These are phyloP conservation scores for Mollisiaceae sp. DNA, from an alignment of 2,329 filamentous ascomycete species.

Conservation along the genomic window DNA sequence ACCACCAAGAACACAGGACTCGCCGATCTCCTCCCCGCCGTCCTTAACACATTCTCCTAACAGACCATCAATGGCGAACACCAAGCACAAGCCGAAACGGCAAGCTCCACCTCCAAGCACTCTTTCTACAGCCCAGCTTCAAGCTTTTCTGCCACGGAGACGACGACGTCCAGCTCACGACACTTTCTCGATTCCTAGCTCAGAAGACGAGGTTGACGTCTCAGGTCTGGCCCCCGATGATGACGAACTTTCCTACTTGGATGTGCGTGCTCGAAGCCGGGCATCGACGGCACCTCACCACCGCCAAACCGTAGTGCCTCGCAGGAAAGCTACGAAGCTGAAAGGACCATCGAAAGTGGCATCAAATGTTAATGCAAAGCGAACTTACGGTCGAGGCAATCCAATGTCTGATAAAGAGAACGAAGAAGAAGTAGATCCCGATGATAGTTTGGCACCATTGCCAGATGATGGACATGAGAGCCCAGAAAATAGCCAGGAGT, in stretches of 20 bases:
- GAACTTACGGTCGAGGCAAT: constrained; percentile 55
- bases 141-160: constrained; percentile 44
- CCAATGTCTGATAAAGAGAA: constrained; percentile 63
- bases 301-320: constrained; percentile 30
- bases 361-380: constrained; percentile 33
- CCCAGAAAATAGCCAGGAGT: constrained; percentile 45
- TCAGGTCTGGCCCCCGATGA: constrained; percentile 56
- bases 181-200: constrained; percentile 49
- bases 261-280: constrained; percentile 46
- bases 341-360: constrained; percentile 33
- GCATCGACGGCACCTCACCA: constrained; percentile 30
- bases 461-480: constrained; percentile 49
- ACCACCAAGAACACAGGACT: constrained; percentile 35
- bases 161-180: constrained; percentile 38
- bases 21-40: constrained; percentile 61
- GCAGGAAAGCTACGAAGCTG: constrained; percentile 32
- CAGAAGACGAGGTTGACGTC: constrained; percentile 52
- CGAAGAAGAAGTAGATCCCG: constrained; percentile 45
- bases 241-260: constrained; percentile 59
- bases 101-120: constrained; percentile 33
- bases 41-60: constrained; percentile 72
- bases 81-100: constrained; percentile 29
- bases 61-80: constrained; percentile 26
- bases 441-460: constrained; percentile 49
- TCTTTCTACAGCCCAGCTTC: constrained; percentile 45